Evolutionary conservation across 768 basidiomycete species (phyloP), one percentile per base, ranked within the genome.

Genomic region (Tubosaeta sp.): DNA sequence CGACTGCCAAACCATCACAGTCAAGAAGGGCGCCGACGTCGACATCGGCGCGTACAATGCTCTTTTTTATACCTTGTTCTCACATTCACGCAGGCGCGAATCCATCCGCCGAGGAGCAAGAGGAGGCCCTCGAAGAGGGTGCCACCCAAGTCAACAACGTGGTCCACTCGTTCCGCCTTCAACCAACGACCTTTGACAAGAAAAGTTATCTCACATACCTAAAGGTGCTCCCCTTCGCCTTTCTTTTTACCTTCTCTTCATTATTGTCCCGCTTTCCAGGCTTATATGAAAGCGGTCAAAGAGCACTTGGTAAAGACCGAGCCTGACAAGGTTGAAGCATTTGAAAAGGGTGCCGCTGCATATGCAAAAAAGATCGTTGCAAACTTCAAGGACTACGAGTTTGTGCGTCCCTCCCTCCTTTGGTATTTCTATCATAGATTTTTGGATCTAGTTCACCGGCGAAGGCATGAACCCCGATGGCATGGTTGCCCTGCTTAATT

Each of bases 211-310:
- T 89, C 35, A 64, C 76, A 10, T 84, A 93, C 67, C 81, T 98
- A 67, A 98, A 95, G 80, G 91, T 58, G 42, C 29, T 4, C 24
- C 19, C 18, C 4, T 6, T 44, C 30, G 19, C 48, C 0, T 21
- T 13, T 14, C 12, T 7, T 16, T 3, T 25, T 24, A 16, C 14
- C 31, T 2, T 47, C 24, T 19, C 30, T 10, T 31, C 39, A 14
- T 45, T 31, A 32, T 41, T 7, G n/a, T 13, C 12, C 10, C 7
- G 24, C 1, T 14, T 27, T 30, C 11, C 53, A 94, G 90, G 82
- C 73, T 13, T 99, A 99, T 78, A 95, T 98, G 94, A 98, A 98
- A 73, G 71, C 78, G 12, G 73, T 97, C 69, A 94, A 96, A 75
- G 65, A 60, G 3, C 64, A 87, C 44, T 77, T 98, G 40, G 35